phyloP scores from a whole-genome alignment of 441 rosid species.

The Euphorbia schlechtendalii region DNA sequence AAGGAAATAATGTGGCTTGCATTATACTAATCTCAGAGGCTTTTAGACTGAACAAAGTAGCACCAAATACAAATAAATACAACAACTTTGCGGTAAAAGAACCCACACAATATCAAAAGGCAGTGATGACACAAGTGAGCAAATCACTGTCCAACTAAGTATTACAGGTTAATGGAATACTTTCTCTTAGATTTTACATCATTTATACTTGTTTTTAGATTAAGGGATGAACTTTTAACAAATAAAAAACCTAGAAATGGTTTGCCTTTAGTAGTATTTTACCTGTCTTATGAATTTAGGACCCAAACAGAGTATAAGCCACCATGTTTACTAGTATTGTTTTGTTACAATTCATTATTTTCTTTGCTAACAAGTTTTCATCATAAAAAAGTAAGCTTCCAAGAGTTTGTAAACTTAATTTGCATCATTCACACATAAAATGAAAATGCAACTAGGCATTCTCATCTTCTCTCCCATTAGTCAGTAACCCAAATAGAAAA shows the following conservation, averaged over 20 bases:
- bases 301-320: constrained; percentile 4
- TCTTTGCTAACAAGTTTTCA: too few species aligned
- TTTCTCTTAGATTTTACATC: constrained; percentile 8
- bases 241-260: constrained; percentile 1
- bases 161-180: background rate
- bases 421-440: too few species aligned
- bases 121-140: constrained; percentile 1
- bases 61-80: background rate
- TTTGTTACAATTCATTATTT: background rate
- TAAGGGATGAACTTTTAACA: background rate
- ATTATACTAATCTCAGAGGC: background rate
- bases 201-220: background rate
- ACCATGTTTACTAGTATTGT: background rate
- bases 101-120: constrained; percentile 2
- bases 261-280: background rate
- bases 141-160: constrained; percentile 6
- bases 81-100: constrained; percentile 5
- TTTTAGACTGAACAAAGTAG: constrained; percentile 3
- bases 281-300: background rate
- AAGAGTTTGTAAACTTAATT: too few species aligned
- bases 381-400: too few species aligned
- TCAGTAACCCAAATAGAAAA: too few species aligned
- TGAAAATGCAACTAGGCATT: too few species aligned
- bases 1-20: background rate
- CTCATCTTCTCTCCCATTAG: too few species aligned